Evolutionary conservation across 495 filamentous ascomycete species (phyloP), one percentile per base, ranked within the genome.

Genomic region (Penicillium robsamsonii): DNA sequence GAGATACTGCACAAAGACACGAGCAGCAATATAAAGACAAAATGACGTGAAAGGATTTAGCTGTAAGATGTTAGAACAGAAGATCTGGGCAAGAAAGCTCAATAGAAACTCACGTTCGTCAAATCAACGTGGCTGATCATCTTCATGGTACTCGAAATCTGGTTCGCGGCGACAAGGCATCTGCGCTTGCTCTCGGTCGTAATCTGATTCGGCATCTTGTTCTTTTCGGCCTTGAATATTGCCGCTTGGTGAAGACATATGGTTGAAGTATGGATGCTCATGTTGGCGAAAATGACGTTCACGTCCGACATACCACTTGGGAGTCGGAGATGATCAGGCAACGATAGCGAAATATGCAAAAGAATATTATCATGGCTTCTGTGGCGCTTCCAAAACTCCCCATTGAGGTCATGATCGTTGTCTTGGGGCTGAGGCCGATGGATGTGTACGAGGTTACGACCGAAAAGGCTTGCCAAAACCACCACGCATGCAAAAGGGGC

Each of bases 181-280:
- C 94, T 81, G 2, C 95, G 82, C 65, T 95, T 96, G 65, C 93
- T 96, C 64, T 97, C 92, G 0, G 86, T 84, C 49, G 87, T 85
- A 40, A 97, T 87, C 25, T 84, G 84, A 10, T 83, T 76, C 4
- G 92, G 84, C 62, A 97, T 78, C 50, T 83, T 80, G 69, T 97
- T 88, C 71, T 90, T 93, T 61, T 97, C 92, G 0, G 94, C 91
- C 69, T 96, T 97, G 80, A 91, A 96, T 18, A 97, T 97, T 18
- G 94, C 95, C 7, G 95, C 95, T 69, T 99, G 94, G 67, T 99
- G 94, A 7, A 97, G 81, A 70, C 95, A 97, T 42, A 99, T 97
- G 2, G 91, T 94, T 2, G 92, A 95, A 0, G 94, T 96, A 65
- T 97, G 94, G 33, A 97, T 91, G 64, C 87, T 89, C 89, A 97